Evolutionary conservation across 257 asterid species (phyloP).

Genomic region (Gentiana straminea): DNA sequence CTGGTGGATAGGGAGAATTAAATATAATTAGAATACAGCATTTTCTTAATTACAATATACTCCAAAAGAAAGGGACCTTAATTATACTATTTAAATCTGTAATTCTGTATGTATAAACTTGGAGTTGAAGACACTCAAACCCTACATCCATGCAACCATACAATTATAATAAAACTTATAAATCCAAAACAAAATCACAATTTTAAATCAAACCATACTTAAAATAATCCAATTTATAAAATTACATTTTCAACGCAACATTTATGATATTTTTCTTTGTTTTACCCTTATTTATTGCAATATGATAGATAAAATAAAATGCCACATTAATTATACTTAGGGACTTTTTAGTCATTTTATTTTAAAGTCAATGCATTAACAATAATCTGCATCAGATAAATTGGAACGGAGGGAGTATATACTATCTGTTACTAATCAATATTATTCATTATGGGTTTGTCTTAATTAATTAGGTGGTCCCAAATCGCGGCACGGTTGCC

Average conservation of each 20-base stretch:
- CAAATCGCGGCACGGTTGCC: conserved; percentile 57
- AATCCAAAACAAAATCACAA: background rate
- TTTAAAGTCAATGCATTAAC: too few species aligned
- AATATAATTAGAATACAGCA: too few species aligned
- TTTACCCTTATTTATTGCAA: too few species aligned
- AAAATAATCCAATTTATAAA: too few species aligned
- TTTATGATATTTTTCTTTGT: too few species aligned
- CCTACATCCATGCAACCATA: conserved; percentile 6
- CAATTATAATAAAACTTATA: background rate
- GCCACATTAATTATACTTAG: too few species aligned
- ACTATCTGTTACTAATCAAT: background rate
- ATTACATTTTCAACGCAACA: background rate
- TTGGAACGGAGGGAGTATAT: background rate
- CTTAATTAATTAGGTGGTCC: conserved; percentile 37
- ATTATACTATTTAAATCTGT: conserved; percentile 1
- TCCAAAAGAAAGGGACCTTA: conserved; percentile 2
- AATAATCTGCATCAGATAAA: too few species aligned
- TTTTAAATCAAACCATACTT: too few species aligned
- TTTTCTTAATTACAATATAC: background rate
- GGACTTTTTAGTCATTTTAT: too few species aligned
- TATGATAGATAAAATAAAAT: too few species aligned
- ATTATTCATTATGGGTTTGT: too few species aligned
- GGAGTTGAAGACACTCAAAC: conserved; percentile 10
- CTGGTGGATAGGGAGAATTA: too few species aligned
- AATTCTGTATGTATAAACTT: background rate